These are phyloP conservation scores for Brassica napus DNA, from an alignment of 345 rosid species.

Conservation along the genomic window Da-Ae NC_063445.1:47798001-47798500, in stretches of 20 bases:
- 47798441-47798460: background rate
- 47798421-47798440: background rate
- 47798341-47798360: background rate
- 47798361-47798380: background rate
- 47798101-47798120: no score
- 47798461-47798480: background rate
- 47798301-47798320: background rate
- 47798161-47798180: no score
- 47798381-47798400: background rate
- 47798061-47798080: no score
- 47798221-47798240: conserved; percentile 3
- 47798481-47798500: background rate
- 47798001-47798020: no score
- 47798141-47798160: no score
- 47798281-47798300: background rate
- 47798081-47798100: no score
- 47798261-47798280: conserved; percentile 17
- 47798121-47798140: no score
- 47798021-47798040: no score
- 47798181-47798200: no score
- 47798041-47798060: no score
- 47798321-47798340: background rate
- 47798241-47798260: background rate
- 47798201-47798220: background rate
- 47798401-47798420: background rate